Evolutionary conservation across 108 stramenopile genomes (phyloP), one percentile per base, ranked within the genome.

Genomic region (Fragilaria radians): DNA sequence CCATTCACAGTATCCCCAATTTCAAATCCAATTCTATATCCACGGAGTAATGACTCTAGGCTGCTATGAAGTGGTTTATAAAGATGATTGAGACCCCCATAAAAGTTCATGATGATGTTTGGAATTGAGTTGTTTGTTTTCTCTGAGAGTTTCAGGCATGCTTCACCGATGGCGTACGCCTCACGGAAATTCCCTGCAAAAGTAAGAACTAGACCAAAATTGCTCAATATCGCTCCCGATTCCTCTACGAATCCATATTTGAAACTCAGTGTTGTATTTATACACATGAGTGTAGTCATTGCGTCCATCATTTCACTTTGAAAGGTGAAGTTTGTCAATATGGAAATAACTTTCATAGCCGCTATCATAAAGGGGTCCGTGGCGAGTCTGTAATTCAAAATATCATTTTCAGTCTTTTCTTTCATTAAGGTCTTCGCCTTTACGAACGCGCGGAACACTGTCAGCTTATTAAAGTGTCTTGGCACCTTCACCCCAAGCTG

Each of bases 41-140:
- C 61, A 5, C 68, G 62, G 55, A 71, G 26, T 23, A 68, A 49
- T 32, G 62, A 33, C 14, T 78, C 68, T 27, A 78, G 18, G 19
- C 50, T 32, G 11, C 54, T 33, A 47, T 67, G 58, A 11, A 73
- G 24, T 1, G 77, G 71, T 32, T 57, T 29, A 3, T 53, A n/a
- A 18, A n/a, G 24, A 27, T 53, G 52, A 53, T 53, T 25, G 2
- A 53, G n/a, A n/a, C n/a, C n/a, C n/a, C n/a, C n/a, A n/a, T n/a
- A n/a, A n/a, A n/a, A n/a, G n/a, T n/a, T n/a, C n/a, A n/a, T n/a
- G n/a, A n/a, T n/a, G n/a, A n/a, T n/a, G n/a, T n/a, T n/a, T n/a
- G n/a, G n/a, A n/a, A n/a, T n/a, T n/a, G n/a, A n/a, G n/a, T n/a
- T n/a, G n/a, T n/a, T n/a, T n/a, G n/a, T n/a, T n/a, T n/a, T n/a